phyloP scores from a whole-genome alignment of 1,284 basidiomycete genomes.

The Tylopilus sp. region DNA sequence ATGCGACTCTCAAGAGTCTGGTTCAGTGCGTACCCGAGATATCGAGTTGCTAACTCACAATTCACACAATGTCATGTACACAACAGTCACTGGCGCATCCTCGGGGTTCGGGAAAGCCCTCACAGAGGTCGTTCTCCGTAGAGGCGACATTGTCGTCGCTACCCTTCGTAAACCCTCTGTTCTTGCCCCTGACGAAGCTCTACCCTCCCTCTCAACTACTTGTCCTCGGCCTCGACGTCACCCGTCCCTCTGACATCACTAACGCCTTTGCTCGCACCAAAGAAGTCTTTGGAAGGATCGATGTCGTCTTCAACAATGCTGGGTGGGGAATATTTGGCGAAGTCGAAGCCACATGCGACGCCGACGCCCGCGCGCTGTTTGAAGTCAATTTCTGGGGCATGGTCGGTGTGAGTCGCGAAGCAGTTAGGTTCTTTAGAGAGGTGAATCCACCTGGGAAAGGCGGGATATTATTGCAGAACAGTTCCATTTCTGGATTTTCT shows the following conservation, averaged over 20 bases:
- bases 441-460: conserved; percentile 15
- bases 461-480: conserved; percentile 16
- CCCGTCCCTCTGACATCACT: conserved; percentile 13
- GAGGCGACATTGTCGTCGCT: conserved; percentile 34
- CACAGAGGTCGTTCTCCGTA: conserved; percentile 27
- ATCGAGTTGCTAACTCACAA: not conserved
- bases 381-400: conserved; percentile 19
- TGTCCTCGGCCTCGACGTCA: conserved; percentile 17
- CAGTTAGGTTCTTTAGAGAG: conserved; percentile 19
- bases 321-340: conserved; percentile 12
- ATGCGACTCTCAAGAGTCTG: conserved; percentile 11
- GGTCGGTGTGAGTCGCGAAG: conserved; percentile 8
- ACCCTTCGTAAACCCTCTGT: conserved; percentile 32
- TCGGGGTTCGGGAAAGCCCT: conserved; percentile 34
- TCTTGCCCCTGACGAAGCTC: conserved; percentile 18
- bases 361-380: conserved; percentile 12
- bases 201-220: conserved; percentile 14
- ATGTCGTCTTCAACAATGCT: conserved; percentile 26
- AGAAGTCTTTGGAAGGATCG: conserved; percentile 13
- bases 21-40: conserved; percentile 6
- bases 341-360: conserved; percentile 10
- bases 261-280: conserved; percentile 11
- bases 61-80: not conserved
- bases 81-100: conserved; percentile 35
- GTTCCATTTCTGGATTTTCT: conserved; percentile 15